Base-by-base conservation (phyloP, 2,329 filamentous ascomycete genomes). In the Ophiocordyceps polyrhachis-furcata region DNA sequence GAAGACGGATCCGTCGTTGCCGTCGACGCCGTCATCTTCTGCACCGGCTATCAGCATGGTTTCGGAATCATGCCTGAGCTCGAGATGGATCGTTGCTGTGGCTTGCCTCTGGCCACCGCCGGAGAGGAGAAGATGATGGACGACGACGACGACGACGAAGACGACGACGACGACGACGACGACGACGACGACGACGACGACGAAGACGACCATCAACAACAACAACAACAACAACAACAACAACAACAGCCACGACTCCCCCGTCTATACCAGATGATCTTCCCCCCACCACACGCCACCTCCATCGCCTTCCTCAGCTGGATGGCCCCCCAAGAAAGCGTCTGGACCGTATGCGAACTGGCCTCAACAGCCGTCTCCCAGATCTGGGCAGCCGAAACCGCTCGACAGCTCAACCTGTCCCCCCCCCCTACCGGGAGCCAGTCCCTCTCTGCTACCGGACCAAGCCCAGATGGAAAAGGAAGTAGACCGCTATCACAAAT, bases 231-330 rank as follows among this genome's bases (percentile, higher is more conserved):
- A 0, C 53, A 25, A 25, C 23, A 25, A 25, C 7, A 7, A 6
- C 2, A 41, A 41, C 20, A 2, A 11, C 35, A 17, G 25, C 42
- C 44, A 2, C 41, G 53, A 0, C 53, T 63, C 5, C 56, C 59
- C 8, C 48, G 56, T 2, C 52, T 68, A 3, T 68, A 62, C 45
- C 59, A 61, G 42, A 65, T 65, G 48, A 51, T 67, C 2, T 67
- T 69, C 50, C 63, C 65, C 2, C 55, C 62, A 0, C 51, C 55
- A 15, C 54, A 62, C 21, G 61, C 64, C 8, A 58, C 65, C 32
- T 65, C 62, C 17, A 56, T 69, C 19, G 67, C 62, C 0, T 59
- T 67, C 44, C 47, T 65, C 31, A 59, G 61, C 49, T 59, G 59
- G 49, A 53, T 54, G 31, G 55, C 57, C n/a, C 56, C 59, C 21